Conservation (phyloP, 441 rosid genomes). For the Monsonia emarginata region DNA sequence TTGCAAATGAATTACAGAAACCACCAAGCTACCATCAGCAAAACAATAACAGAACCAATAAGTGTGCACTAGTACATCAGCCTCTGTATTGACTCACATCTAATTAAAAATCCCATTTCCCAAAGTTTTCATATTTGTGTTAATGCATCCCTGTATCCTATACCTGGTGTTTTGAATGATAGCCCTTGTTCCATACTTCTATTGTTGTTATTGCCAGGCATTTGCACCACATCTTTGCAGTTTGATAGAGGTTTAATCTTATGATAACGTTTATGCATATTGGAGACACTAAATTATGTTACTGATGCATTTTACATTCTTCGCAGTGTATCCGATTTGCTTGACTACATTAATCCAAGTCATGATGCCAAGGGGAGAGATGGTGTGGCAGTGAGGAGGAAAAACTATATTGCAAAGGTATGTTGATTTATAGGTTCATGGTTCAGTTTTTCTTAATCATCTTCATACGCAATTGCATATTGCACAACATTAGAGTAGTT, state of each 20-base stretch:
- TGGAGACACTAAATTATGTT: background rate
- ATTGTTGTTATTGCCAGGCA: background rate
- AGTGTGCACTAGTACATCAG: too few relatives aligned
- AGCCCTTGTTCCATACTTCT: background rate
- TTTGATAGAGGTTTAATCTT: conserved; percentile 5
- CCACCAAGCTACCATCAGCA: too few relatives aligned
- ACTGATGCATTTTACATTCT: conserved; percentile 18
- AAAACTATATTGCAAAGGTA: conserved; percentile 47
- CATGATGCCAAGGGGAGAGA: conserved; percentile 55
- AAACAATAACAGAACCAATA: too few relatives aligned
- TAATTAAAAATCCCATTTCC: too few relatives aligned
- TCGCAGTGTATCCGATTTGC: conserved; percentile 67
- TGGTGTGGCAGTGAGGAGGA: conserved; percentile 42
- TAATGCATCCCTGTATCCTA: too few relatives aligned
- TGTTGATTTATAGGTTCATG: conserved; percentile 4
- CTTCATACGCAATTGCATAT: too few relatives aligned
- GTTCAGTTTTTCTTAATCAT: conserved; percentile 6
- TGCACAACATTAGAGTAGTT: too few relatives aligned
- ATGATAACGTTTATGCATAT: conserved; percentile 6
- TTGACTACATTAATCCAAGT: conserved; percentile 66
- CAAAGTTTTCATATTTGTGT: too few relatives aligned
- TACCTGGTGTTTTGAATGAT: background rate
- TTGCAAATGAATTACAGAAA: too few relatives aligned
- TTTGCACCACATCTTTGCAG: background rate
- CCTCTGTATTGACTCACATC: too few relatives aligned